Conservation (phyloP, 352 stramenopile genomes). For the Aphanomyces stellatus region DNA sequence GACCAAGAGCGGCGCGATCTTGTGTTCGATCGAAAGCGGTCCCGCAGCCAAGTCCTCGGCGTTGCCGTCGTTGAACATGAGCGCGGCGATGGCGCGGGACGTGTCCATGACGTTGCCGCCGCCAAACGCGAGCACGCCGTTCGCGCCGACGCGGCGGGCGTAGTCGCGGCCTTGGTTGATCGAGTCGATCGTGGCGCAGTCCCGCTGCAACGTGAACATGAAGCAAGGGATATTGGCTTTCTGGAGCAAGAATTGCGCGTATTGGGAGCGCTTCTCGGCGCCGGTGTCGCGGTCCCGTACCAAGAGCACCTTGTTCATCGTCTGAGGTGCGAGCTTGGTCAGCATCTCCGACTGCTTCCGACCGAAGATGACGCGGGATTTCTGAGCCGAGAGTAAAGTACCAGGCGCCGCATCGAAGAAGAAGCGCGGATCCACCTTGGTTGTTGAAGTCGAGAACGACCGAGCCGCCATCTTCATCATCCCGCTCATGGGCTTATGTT, state of each 20-base stretch:
- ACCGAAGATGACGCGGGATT: constrained; percentile 17
- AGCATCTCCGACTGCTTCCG: constrained; percentile 12
- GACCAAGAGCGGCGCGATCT: constrained; percentile 36
- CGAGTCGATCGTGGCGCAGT: constrained; percentile 49
- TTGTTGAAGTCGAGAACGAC: constrained; percentile 2
- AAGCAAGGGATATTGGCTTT: constrained; percentile 60
- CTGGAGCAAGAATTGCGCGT: constrained; percentile 62
- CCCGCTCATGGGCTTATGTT: neutral
- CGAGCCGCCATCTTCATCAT: neutral
- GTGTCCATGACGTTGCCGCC: constrained; percentile 57
- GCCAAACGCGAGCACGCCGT: constrained; percentile 61
- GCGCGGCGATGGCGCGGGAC: constrained; percentile 41
- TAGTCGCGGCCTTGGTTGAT: constrained; percentile 47
- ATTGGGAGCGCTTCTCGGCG: constrained; percentile 46
- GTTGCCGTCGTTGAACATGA: constrained; percentile 38
- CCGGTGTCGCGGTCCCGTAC: constrained; percentile 52
- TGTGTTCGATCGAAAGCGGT: constrained; percentile 9
- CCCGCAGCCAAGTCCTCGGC: constrained; percentile 26
- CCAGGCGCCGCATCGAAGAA: constrained; percentile 9
- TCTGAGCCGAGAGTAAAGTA: constrained; percentile 3
- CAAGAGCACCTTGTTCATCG: constrained; percentile 60
- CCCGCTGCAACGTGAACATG: constrained; percentile 57
- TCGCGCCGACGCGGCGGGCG: constrained; percentile 47
- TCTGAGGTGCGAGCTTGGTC: constrained; percentile 1
- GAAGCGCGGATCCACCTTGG: constrained; percentile 5